These are phyloP conservation scores for Tremella yokohamensis DNA, from an alignment of 768 basidiomycete genomes.

Conservation along the genomic window DNA sequence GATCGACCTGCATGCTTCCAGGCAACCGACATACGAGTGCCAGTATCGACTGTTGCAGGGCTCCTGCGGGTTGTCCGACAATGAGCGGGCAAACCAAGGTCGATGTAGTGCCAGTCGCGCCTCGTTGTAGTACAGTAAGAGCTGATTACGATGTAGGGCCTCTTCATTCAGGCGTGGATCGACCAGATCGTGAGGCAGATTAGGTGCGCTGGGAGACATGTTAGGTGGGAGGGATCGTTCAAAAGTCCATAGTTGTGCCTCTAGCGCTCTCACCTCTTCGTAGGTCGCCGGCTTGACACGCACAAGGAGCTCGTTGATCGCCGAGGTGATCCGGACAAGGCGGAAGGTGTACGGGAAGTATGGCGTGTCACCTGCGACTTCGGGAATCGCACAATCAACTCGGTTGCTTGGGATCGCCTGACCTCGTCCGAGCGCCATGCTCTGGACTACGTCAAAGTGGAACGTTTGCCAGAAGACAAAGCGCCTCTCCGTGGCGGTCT, in stretches of 20 bases:
- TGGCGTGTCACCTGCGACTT: constrained; percentile 8
- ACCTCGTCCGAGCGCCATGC: constrained; percentile 20
- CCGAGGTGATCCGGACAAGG: constrained; percentile 20
- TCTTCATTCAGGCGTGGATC: constrained; percentile 9
- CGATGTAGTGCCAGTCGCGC: constrained; percentile 14
- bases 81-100: neutral
- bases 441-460: constrained; percentile 18
- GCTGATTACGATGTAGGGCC: constrained; percentile 19
- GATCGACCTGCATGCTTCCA: constrained; percentile 8
- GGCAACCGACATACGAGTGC: constrained; percentile 5
- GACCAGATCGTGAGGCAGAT: constrained; percentile 15
- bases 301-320: constrained; percentile 24
- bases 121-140: constrained; percentile 21
- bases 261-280: constrained; percentile 16
- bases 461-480: constrained; percentile 29
- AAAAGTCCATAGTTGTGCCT: constrained; percentile 11
- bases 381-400: constrained; percentile 21
- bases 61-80: constrained; percentile 7
- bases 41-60: constrained; percentile 4
- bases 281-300: constrained; percentile 18
- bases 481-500: constrained; percentile 13
- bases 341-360: constrained; percentile 17
- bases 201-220: constrained; percentile 13
- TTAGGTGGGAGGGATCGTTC: constrained; percentile 17
- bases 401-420: constrained; percentile 17